These are phyloP conservation scores for Phlegmacium glaucopus DNA, from an alignment of 768 basidiomycete species.

Conservation along the genomic window DNA sequence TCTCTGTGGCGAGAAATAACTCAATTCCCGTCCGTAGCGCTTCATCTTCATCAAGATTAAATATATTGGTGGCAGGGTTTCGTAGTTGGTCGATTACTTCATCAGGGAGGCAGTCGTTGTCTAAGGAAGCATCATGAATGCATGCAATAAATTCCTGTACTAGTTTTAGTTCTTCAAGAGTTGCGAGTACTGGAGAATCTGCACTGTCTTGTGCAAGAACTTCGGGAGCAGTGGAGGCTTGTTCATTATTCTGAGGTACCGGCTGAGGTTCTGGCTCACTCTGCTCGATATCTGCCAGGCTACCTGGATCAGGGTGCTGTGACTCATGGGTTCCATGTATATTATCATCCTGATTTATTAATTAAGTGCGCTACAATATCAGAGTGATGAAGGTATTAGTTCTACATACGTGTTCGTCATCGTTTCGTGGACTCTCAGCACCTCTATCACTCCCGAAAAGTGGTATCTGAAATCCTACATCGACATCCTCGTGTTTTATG, in stretches of 20 bases:
- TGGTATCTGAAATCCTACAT: no score
- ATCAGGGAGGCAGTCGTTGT: conserved; percentile 17
- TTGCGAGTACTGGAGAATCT: neutral
- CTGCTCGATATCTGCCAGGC: neutral
- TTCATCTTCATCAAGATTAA: neutral
- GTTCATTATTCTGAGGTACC: neutral
- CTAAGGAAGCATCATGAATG: conserved; percentile 21
- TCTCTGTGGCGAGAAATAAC: conserved; percentile 1
- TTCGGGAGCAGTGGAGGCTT: neutral
- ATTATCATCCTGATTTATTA: no score
- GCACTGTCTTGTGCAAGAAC: neutral
- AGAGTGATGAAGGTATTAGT: no score
- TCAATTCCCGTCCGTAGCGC: conserved; percentile 2
- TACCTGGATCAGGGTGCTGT: neutral
- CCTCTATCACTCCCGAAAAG: no score
- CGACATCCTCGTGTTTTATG: no score
- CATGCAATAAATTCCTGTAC: conserved; percentile 17
- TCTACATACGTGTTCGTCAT: no score
- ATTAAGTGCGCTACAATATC: no score
- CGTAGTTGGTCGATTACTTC: conserved; percentile 10
- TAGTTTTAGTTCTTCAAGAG: conserved; percentile 6
- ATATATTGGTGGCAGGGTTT: neutral
- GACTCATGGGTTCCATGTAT: neutral
- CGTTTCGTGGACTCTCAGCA: no score
- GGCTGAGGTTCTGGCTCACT: neutral